Evolutionary conservation across 306 rosid genomes (phyloP).

Genomic region (Cajanus cajan): DNA sequence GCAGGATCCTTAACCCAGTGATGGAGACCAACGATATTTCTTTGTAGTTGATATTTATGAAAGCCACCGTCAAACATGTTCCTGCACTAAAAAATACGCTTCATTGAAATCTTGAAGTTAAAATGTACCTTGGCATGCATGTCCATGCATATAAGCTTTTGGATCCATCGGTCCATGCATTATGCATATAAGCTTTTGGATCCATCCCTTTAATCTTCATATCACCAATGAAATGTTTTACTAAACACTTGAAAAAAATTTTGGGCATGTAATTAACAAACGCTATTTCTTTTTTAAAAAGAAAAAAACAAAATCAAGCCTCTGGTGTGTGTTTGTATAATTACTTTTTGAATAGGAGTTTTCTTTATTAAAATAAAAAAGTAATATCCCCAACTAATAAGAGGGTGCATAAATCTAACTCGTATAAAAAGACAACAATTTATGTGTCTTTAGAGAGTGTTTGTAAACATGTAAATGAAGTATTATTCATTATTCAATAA

Average conservation of each 20-base stretch:
- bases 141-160: background rate
- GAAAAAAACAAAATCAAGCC: background rate
- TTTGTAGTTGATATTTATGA: background rate
- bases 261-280: background rate
- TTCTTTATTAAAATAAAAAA: background rate
- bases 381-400: background rate
- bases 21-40: slow-evolving; percentile 11
- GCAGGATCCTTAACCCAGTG: background rate
- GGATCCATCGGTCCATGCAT: background rate
- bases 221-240: slow-evolving; percentile 10
- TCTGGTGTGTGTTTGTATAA: background rate
- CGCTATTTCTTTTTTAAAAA: background rate
- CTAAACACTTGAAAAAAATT: background rate
- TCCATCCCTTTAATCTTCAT: background rate
- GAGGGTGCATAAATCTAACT: background rate
- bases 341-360: background rate
- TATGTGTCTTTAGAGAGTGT: too few species aligned
- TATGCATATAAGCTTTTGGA: background rate
- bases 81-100: background rate
- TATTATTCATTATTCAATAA: background rate
- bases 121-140: background rate
- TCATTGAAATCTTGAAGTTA: background rate
- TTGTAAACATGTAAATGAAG: background rate
- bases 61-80: background rate
- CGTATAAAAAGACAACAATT: background rate